Evolutionary conservation across 1,139 yeast species (phyloP), one percentile per base, ranked within the genome.

Genomic region (Magnusiomyces fungicola): DNA sequence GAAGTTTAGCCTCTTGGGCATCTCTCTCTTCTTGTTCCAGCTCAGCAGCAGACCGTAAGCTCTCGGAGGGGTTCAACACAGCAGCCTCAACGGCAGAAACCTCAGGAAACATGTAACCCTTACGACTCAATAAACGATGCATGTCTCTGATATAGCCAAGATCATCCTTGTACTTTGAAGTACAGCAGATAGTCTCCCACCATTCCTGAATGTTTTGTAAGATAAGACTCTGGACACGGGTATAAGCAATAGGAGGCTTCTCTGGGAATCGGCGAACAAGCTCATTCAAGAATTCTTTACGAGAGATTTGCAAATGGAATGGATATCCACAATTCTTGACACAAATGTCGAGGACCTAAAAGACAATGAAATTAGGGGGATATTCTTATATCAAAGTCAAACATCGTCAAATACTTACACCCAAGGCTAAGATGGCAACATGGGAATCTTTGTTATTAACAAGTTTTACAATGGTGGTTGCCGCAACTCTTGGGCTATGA

Each of bases 261-360:
- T 90, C 97, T 1, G 98, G 97, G 69, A 92, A 94, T 64, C 90
- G 71, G 60, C 87, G 84, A 32, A 92, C 98, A 63, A 92, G 76
- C 62, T 89, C 96, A 66, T 92, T 92, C 62, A 92, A 74, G 60
- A 92, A 92, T 64, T 92, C 98, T 68, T 92, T 92, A 55, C 97
- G 78, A 7, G 96, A 86, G 49, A 92, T 87, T 69, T 94, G 98
- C 50, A 92, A 74, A 57, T 92, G 98, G 70, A 92, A 81, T 3
- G 98, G 97, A 66, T 90, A 94, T 2, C 98, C 98, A 71, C 99
- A 92, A 69, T 92, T 92, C 70, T 92, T 92, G 49, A 92, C 98
- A 60, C 94, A 74, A 53, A 88, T 89, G 64, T 92, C 99, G 58
- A 92, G 77, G 49, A 84, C 62, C 52, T 64, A 25, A 14, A 18